phyloP scores from a whole-genome alignment of 768 basidiomycete species.

The Collybia sp. region DNA sequence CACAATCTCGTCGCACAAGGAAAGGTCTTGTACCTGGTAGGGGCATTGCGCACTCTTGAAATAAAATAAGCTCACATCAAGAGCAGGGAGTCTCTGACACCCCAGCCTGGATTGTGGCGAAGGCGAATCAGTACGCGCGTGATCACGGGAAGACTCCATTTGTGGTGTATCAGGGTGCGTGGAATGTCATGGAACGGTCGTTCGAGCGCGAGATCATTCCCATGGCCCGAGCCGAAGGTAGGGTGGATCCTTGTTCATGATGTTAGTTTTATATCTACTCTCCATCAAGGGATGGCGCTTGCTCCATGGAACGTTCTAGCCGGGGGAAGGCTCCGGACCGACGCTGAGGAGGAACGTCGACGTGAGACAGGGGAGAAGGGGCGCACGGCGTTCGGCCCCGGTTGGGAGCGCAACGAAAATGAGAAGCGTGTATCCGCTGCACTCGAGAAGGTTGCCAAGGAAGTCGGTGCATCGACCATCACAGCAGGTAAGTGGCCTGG shows the following conservation, averaged over 20 bases:
- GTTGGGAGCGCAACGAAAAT: conserved; percentile 29
- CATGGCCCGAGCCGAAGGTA: conserved; percentile 11
- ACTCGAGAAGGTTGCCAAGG: conserved; percentile 32
- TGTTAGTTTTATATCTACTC: no score
- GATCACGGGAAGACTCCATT: conserved; percentile 8
- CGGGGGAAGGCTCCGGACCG: conserved; percentile 41
- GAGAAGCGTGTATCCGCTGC: conserved; percentile 25
- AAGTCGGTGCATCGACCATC: no score
- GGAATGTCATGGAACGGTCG: conserved; percentile 9
- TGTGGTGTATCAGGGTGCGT: conserved; percentile 6
- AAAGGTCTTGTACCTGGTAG: background rate
- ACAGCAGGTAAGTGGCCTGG: no score
- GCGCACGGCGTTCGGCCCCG: conserved; percentile 3
- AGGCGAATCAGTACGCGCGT: conserved; percentile 6
- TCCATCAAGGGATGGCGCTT: no score
- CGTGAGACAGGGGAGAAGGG: conserved; percentile 19
- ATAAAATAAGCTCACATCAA: no score
- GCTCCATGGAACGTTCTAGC: conserved; percentile 19
- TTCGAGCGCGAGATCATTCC: conserved; percentile 11
- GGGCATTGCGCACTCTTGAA: no score
- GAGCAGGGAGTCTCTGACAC: conserved; percentile 6
- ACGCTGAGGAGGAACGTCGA: conserved; percentile 29
- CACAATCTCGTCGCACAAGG: background rate
- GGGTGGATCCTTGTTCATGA: no score
- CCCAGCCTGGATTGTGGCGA: conserved; percentile 5